Evolutionary conservation across 2,329 filamentous ascomycete species (phyloP), one percentile per base, ranked within the genome.

Genomic region (Septoria petroselini): DNA sequence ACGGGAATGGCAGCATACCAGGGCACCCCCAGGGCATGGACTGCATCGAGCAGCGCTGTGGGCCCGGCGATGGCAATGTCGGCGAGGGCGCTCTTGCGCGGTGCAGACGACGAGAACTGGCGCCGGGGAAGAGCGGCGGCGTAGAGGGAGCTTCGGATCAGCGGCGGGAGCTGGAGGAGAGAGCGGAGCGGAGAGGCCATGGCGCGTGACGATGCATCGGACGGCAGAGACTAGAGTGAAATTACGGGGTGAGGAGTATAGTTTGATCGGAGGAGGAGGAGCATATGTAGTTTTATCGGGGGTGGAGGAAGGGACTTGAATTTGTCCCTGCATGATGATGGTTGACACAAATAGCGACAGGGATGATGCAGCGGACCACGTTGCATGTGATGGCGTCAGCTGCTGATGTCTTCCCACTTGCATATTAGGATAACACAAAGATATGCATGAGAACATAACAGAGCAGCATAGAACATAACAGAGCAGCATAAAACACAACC

Each of bases 1-100:
- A 56, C 23, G 0, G 66, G 65, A 4, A 68, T 51, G 23, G 53
- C 62, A 9, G 60, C 62, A 14, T 45, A 66, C 65, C 65, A 68
- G 8, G 66, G 63, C 8, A 67, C 41, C n/a, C 65, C 61, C 12
- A 53, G 25, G 18, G 34, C 30, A 42, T 68, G 65, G 4, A 68
- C 25, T 29, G 21, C 38, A 45, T 66, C 57, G 40, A 68, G 52
- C 12, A 63, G 17, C 25, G 45, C 41, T 9, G 49, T 48, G 17
- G 61, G 59, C 9, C 40, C 15, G n/a, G 40, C 11, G 45, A 52
- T 41, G 27, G 42, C 37, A 3, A 43, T 12, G 30, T 55, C 41
- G 15, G 25, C 14, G 17, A 51, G 31, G 30, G 54, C 19, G 12
- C 41, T 29, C 23, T 50, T 49, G 17, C 53, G 53, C 3, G 53